Conservation (phyloP, 345 rosid genomes). For the Arabis hirsuta region DNA sequence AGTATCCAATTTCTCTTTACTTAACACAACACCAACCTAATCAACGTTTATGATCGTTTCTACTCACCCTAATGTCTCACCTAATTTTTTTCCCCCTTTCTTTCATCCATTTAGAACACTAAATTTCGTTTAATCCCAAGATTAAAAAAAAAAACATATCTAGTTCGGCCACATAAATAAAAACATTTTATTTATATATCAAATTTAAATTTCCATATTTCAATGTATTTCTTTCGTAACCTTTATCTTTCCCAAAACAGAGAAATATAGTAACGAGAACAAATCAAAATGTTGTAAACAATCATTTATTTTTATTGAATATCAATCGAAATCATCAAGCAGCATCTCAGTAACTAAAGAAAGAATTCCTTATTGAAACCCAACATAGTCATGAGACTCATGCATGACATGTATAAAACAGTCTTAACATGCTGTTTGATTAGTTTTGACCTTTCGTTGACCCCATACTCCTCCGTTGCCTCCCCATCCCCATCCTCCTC, state of each 20-base stretch:
- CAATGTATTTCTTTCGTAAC: neutral
- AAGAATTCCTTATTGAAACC: conserved; percentile 10
- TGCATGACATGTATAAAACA: conserved; percentile 1
- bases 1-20: neutral
- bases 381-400: neutral
- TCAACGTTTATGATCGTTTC: neutral
- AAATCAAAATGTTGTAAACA: neutral
- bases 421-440: conserved; percentile 4
- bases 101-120: neutral
- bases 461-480: conserved; percentile 28
- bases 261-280: neutral
- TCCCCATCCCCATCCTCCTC: conserved; percentile 35
- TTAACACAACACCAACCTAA: conserved; percentile 10
- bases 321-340: neutral
- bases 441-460: conserved; percentile 34
- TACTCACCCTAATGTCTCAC: neutral
- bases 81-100: neutral
- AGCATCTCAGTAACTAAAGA: conserved; percentile 9
- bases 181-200: neutral
- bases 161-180: neutral
- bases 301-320: conserved; percentile 6
- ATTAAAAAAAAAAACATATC: neutral
- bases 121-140: neutral
- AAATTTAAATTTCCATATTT: neutral
- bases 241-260: neutral